Conservation (phyloP, 306 rosid species). For the Sphenostylis stenocarpa region DNA sequence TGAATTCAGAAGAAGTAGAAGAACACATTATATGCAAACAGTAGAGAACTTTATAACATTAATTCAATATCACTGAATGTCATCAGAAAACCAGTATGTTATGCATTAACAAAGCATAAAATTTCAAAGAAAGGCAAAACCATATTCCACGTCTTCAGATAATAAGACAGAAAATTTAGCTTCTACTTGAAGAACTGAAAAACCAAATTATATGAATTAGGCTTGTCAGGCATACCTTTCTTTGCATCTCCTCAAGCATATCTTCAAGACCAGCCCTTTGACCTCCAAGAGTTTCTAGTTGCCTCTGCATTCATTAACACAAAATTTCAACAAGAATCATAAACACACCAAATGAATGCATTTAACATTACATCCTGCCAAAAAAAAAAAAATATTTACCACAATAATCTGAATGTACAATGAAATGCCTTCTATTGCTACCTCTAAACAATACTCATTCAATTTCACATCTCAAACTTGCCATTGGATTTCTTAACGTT, state of each 20-base stretch:
- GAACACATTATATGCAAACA: background rate
- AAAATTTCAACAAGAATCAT: conserved; percentile 24
- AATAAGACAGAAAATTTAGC: background rate
- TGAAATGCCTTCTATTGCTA: background rate
- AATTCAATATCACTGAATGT: background rate
- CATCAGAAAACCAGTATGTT: background rate
- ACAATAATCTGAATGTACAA: background rate
- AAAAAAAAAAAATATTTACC: conserved; percentile 12
- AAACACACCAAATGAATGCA: conserved; percentile 18
- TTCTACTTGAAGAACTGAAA: conserved; percentile 16
- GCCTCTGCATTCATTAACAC: conserved; percentile 78
- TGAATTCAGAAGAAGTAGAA: background rate
- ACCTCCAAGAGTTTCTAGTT: conserved; percentile 94
- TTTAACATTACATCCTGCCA: background rate
- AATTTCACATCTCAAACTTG: background rate
- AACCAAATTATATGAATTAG: background rate
- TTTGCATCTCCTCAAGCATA: conserved; percentile 99
- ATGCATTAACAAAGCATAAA: background rate
- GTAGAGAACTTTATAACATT: background rate
- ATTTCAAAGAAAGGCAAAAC: conserved; percentile 1
- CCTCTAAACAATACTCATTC: background rate
- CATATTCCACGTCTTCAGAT: background rate
- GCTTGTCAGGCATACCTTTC: conserved; percentile 59
- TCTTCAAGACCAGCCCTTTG: conserved; percentile 99
- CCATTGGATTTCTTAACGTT: background rate